These are phyloP conservation scores for Akanthomyces uredinophilus DNA, from an alignment of 2,329 filamentous ascomycete species.

Conservation along the genomic window DNA sequence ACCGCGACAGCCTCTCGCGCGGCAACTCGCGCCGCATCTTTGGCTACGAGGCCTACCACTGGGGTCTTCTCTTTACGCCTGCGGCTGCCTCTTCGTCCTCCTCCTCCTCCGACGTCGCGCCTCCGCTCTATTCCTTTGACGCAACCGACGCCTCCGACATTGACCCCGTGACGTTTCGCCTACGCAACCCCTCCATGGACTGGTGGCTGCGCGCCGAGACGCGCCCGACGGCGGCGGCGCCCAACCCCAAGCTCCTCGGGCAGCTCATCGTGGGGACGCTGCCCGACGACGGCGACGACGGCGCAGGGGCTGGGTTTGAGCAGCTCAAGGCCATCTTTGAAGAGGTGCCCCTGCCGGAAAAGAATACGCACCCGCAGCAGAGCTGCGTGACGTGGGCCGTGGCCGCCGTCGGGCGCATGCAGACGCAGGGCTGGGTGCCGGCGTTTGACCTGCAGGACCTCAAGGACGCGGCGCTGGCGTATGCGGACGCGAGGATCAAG, in stretches of 20 bases:
- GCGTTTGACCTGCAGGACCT: conserved; percentile 24
- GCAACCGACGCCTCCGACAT: conserved; percentile 28
- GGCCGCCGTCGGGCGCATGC: conserved; percentile 23
- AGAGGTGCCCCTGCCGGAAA: conserved; percentile 24
- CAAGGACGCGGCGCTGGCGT: conserved; percentile 24
- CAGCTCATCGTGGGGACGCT: conserved; percentile 24
- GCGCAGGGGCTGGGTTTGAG: conserved; percentile 8
- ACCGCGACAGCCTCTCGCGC: conserved; percentile 25
- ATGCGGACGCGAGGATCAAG: conserved; percentile 26
- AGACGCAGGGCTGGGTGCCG: conserved; percentile 22
- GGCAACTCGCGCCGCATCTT: conserved; percentile 22
- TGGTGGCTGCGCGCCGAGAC: conserved; percentile 25
- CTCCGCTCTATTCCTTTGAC: conserved; percentile 19
- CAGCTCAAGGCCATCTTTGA: conserved; percentile 21
- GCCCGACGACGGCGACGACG: neutral
- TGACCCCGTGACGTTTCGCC: conserved; percentile 26
- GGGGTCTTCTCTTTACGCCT: conserved; percentile 26
- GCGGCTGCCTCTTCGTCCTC: too few species aligned
- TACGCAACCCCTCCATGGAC: conserved; percentile 29
- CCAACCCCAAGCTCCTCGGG: conserved; percentile 24
- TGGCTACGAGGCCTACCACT: conserved; percentile 28
- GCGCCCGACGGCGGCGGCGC: conserved; percentile 15
- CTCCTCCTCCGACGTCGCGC: neutral
- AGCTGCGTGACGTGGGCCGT: conserved; percentile 31
- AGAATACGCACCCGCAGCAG: conserved; percentile 29